phyloP scores from a whole-genome alignment of 2,329 filamentous ascomycete genomes.

The Arthroderma sp. region DNA sequence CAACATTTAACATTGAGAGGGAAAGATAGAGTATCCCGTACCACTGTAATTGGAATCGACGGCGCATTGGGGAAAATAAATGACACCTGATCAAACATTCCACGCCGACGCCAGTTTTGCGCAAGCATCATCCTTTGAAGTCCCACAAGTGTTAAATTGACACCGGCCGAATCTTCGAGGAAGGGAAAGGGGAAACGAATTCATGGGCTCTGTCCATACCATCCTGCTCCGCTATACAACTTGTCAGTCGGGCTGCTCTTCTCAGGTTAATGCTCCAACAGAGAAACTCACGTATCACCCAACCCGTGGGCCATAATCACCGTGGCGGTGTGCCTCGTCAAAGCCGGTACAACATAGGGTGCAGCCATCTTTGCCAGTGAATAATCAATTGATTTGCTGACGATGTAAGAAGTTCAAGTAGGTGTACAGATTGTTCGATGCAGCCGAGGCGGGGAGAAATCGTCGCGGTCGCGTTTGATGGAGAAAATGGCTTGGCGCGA shows the following conservation, averaged over 20 bases:
- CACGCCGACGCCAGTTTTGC: constrained; percentile 70
- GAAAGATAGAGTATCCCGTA: constrained; percentile 29
- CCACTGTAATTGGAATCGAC: constrained; percentile 68
- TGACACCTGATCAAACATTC: constrained; percentile 75
- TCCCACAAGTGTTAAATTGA: neutral
- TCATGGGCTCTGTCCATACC: constrained; percentile 20
- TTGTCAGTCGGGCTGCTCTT: neutral
- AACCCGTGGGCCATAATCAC: constrained; percentile 91
- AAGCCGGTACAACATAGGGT: constrained; percentile 62
- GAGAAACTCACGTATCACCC: constrained; percentile 57
- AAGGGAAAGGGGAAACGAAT: neutral
- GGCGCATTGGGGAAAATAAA: constrained; percentile 93
- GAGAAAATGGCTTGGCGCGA: neutral
- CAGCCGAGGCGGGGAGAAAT: too few species aligned
- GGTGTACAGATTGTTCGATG: neutral
- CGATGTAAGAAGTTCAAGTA: neutral
- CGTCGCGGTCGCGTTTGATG: neutral
- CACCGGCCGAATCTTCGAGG: neutral
- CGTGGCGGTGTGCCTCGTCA: constrained; percentile 77
- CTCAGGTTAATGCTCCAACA: neutral
- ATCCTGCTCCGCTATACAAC: constrained; percentile 33
- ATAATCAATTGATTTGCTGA: neutral
- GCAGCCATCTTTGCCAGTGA: constrained; percentile 15
- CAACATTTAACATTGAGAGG: neutral
- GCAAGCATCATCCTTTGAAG: constrained; percentile 53